phyloP scores from a whole-genome alignment of 2,329 filamentous ascomycete species.

The Claviceps sp. region DNA sequence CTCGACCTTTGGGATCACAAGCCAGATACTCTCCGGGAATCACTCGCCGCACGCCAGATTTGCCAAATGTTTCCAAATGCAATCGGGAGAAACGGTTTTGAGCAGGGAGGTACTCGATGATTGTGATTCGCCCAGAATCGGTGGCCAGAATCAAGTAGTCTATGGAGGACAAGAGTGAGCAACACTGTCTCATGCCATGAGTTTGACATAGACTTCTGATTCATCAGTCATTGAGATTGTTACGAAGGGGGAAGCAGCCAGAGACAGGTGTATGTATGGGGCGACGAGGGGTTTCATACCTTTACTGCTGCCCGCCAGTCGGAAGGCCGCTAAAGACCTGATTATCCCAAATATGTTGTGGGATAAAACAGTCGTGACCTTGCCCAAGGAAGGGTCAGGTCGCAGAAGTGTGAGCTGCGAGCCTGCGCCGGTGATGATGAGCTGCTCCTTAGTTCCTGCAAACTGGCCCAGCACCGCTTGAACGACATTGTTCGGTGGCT shows the following conservation, averaged over 20 bases:
- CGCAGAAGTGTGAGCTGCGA: constrained; percentile 80
- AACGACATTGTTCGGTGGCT: constrained; percentile 77
- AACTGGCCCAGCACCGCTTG: constrained; percentile 93
- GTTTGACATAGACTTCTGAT: not conserved
- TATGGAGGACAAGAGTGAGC: constrained; percentile 28
- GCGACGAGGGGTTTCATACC: constrained; percentile 47
- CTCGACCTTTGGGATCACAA: constrained; percentile 88
- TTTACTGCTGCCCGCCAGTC: constrained; percentile 87
- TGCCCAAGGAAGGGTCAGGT: constrained; percentile 73
- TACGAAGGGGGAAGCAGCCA: constrained; percentile 9
- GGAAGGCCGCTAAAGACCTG: constrained; percentile 73
- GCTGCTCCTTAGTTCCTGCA: constrained; percentile 90
- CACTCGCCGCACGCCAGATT: constrained; percentile 86
- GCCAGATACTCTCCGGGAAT: constrained; percentile 93
- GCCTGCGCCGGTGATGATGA: constrained; percentile 87
- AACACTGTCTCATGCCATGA: not conserved
- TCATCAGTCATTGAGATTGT: constrained; percentile 3
- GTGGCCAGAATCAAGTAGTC: constrained; percentile 94
- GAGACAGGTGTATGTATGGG: constrained; percentile 1
- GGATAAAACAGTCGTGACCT: constrained; percentile 72
- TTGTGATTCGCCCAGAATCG: constrained; percentile 88
- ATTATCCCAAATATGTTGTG: constrained; percentile 97
- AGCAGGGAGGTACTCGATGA: constrained; percentile 79
- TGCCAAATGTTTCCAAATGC: constrained; percentile 95
- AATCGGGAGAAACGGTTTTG: constrained; percentile 80